These are phyloP conservation scores for Dendrocalamus sinicus DNA, from an alignment of 176 grass and related monocot genomes.

Conservation along the genomic window DNA sequence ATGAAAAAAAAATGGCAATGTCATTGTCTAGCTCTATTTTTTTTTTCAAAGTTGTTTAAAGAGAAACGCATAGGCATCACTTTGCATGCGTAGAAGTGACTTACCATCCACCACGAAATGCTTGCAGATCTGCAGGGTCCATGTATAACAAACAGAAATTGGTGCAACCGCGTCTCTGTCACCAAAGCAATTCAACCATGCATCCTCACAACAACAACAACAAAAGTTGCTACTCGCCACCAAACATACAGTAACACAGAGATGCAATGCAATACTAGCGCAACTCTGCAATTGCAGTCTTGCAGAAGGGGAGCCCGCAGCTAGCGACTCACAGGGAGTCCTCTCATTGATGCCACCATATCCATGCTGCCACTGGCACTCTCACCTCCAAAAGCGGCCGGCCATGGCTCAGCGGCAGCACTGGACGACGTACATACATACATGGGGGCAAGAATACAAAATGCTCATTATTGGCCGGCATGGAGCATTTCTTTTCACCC, in stretches of 20 bases:
- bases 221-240: too few species aligned
- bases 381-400: constrained; percentile 1
- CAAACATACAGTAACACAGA: too few species aligned
- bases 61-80: not conserved
- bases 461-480: constrained; percentile 27
- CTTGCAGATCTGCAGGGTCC: not conserved
- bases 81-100: not conserved
- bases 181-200: too few species aligned
- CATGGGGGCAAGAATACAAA: constrained; percentile 40
- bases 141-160: not conserved
- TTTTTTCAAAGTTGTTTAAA: not conserved
- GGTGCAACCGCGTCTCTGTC: too few species aligned
- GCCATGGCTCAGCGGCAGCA: too few species aligned
- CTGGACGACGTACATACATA: too few species aligned
- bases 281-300: too few species aligned
- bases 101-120: not conserved
- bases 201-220: too few species aligned
- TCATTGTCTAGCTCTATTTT: not conserved
- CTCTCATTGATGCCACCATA: constrained; percentile 7
- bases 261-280: too few species aligned
- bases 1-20: not conserved
- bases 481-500: not conserved
- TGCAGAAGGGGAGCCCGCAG: too few species aligned
- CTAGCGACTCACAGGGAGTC: too few species aligned
- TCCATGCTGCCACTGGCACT: not conserved